Evolutionary conservation across 305 asterid species (phyloP).

Genomic region (Euphrasia arctica): DNA sequence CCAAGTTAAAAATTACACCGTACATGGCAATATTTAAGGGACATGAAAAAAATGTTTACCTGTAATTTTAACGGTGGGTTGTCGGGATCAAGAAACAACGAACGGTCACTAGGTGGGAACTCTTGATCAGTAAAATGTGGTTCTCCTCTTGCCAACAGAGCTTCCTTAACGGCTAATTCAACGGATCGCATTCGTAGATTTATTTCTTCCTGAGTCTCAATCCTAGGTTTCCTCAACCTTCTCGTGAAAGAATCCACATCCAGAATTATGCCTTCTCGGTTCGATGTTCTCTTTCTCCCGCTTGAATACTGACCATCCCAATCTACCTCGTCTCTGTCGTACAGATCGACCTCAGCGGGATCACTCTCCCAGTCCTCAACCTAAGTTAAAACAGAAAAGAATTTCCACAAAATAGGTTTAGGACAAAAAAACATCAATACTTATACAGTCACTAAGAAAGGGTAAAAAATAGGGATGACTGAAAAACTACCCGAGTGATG

Average conservation of each 20-base stretch:
- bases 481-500: background rate
- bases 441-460: conserved; percentile 14
- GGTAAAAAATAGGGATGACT: background rate
- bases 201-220: conserved; percentile 91
- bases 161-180: conserved; percentile 96
- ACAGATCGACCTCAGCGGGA: conserved; percentile 98
- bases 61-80: conserved; percentile 84
- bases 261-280: conserved; percentile 70
- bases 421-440: background rate
- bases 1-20: conserved; percentile 7
- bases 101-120: conserved; percentile 92
- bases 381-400: conserved; percentile 37
- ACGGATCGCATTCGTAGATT: conserved; percentile 95
- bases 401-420: conserved; percentile 14
- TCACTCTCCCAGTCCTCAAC: conserved; percentile 99
- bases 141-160: conserved; percentile 93
- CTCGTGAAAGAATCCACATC: conserved; percentile 94
- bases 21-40: background rate
- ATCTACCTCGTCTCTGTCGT: conserved; percentile 95
- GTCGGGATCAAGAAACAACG: conserved; percentile 84
- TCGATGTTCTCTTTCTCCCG: conserved; percentile 96
- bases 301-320: conserved; percentile 99
- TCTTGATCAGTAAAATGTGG: conserved; percentile 93
- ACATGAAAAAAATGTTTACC: conserved; percentile 38
- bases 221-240: conserved; percentile 89